These are phyloP conservation scores for Pleurotus ostreatus DNA, from an alignment of 768 basidiomycete genomes.

Conservation along the genomic window DNA sequence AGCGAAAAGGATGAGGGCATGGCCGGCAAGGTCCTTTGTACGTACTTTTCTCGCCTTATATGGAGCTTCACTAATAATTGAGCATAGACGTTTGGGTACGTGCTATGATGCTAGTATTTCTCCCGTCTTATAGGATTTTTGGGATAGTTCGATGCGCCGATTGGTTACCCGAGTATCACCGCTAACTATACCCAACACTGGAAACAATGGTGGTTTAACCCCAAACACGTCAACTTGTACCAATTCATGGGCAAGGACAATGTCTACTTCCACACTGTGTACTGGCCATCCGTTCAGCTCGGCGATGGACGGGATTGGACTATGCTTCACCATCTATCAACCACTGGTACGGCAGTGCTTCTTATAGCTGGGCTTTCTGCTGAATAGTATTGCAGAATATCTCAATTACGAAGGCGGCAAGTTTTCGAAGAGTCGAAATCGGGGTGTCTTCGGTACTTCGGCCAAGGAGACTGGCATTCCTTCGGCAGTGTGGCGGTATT, in stretches of 20 bases:
- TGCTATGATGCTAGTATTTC: conserved; percentile 10
- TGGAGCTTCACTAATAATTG: not conserved
- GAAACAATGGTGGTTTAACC: conserved; percentile 97
- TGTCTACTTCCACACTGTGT: conserved; percentile 96
- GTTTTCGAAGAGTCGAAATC: conserved; percentile 95
- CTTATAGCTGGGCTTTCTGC: not conserved
- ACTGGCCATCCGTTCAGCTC: conserved; percentile 86
- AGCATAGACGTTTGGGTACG: conserved; percentile 89
- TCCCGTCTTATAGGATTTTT: not conserved
- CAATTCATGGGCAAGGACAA: conserved; percentile 99
- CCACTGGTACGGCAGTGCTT: conserved; percentile 67
- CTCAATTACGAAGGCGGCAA: conserved; percentile 98
- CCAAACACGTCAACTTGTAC: conserved; percentile 83
- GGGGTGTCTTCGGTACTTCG: conserved; percentile 94
- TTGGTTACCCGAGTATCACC: conserved; percentile 97
- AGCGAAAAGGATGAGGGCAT: conserved; percentile 78
- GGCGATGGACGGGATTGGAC: conserved; percentile 94
- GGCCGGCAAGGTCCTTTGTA: conserved; percentile 93
- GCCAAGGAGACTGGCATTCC: conserved; percentile 93
- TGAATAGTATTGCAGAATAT: conserved; percentile 59
- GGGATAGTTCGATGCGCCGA: conserved; percentile 87
- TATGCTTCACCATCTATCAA: conserved; percentile 87
- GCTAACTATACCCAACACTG: conserved; percentile 92
- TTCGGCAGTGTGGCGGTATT: conserved; percentile 95
- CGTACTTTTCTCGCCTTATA: conserved; percentile 26